Conservation (phyloP, 2,329 filamentous ascomycete species). For the Chaetomiaceae sp. region DNA sequence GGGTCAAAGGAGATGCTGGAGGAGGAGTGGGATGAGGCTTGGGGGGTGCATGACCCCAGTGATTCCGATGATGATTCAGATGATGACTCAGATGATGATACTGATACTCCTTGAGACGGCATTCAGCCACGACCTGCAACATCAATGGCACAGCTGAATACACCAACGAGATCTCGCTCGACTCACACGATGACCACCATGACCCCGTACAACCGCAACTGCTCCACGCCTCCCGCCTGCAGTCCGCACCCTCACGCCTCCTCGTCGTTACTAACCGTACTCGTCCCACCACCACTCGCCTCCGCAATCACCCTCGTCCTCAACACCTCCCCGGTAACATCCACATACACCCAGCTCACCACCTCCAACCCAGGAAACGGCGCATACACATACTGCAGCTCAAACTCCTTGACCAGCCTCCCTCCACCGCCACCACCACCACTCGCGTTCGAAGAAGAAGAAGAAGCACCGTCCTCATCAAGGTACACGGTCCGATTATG, state of each 20-base stretch:
- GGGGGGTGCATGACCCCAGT: not conserved
- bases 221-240: too few species aligned
- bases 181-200: too few species aligned
- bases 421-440: slow-evolving; percentile 30
- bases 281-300: slow-evolving; percentile 47
- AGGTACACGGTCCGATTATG: slow-evolving; percentile 44
- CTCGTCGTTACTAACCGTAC: slow-evolving; percentile 43
- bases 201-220: too few species aligned
- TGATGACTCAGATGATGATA: too few species aligned
- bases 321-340: slow-evolving; percentile 42
- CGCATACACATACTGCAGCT: slow-evolving; percentile 50
- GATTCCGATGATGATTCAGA: too few species aligned
- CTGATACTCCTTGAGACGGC: too few species aligned
- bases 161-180: too few species aligned
- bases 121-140: too few species aligned
- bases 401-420: slow-evolving; percentile 31
- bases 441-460: too few species aligned
- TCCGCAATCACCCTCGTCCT: slow-evolving; percentile 50
- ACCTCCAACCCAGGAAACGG: slow-evolving; percentile 46
- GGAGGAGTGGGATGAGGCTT: not conserved
- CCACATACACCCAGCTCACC: slow-evolving; percentile 44
- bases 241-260: slow-evolving; percentile 1
- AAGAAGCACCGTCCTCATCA: slow-evolving; percentile 40
- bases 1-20: not conserved
- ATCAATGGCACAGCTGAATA: too few species aligned